These are phyloP conservation scores for Cercophora samala DNA, from an alignment of 495 filamentous ascomycete genomes.

Conservation along the genomic window DNA sequence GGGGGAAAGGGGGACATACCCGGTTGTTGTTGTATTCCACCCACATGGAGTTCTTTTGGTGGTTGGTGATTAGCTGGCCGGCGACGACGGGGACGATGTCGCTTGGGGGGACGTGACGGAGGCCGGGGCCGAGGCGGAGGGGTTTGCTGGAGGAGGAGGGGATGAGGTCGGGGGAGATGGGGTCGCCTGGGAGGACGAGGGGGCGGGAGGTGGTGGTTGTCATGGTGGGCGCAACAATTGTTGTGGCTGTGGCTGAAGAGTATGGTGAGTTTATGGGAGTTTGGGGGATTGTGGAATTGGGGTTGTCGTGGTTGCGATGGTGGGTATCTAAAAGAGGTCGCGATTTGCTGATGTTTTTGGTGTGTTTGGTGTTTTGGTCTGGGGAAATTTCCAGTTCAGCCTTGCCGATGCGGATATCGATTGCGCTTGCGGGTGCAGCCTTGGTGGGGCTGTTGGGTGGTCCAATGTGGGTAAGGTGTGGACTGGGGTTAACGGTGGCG, in stretches of 20 bases:
- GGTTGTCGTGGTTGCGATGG: not conserved
- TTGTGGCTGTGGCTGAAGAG: constrained; percentile 7
- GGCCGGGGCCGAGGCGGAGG: constrained; percentile 80
- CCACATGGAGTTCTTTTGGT: constrained; percentile 75
- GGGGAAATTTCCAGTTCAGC: constrained; percentile 17
- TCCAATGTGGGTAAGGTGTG: not conserved
- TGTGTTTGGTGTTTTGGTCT: not conserved
- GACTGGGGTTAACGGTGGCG: not conserved
- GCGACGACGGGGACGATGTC: constrained; percentile 71
- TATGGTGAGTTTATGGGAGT: not conserved
- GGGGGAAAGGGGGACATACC: constrained; percentile 38
- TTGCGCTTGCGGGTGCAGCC: constrained; percentile 17
- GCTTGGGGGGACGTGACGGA: constrained; percentile 67
- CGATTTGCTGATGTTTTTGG: not conserved
- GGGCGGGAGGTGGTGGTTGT: constrained; percentile 42
- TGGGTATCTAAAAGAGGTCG: not conserved
- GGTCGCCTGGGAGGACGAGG: constrained; percentile 77
- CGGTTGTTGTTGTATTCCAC: constrained; percentile 65
- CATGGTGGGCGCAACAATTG: constrained; percentile 34
- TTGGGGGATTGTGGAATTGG: not conserved
- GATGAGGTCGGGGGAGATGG: constrained; percentile 60
- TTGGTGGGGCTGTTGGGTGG: constrained; percentile 12
- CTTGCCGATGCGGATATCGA: constrained; percentile 10
- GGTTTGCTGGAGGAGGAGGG: constrained; percentile 61
- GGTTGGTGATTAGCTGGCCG: constrained; percentile 73